Percentiles rank a stretch among this genome's conserved stretches.
These are phyloP conservation scores for Cairneyella variabilis DNA, from an alignment of 495 filamentous ascomycete species.

Conservation along the genomic window DNA sequence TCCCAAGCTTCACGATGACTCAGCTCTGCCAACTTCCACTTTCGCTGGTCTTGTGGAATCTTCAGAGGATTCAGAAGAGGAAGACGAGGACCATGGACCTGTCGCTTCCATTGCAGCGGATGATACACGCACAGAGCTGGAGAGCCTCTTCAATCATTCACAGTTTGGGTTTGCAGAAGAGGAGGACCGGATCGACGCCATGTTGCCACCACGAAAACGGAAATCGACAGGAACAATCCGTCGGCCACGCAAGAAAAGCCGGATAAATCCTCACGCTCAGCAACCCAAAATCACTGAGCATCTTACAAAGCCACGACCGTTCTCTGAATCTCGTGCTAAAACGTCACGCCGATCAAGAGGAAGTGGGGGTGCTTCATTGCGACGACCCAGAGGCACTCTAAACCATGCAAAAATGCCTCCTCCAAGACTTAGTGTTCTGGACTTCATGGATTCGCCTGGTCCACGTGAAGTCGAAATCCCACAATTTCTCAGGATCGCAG, in stretches of 20 bases:
- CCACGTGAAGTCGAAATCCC: constrained; percentile 59
- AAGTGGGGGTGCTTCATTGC: neutral
- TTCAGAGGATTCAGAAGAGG: constrained; percentile 47
- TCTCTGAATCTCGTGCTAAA: neutral
- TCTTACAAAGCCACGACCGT: constrained; percentile 16
- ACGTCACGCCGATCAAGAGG: neutral
- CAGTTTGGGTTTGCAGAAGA: constrained; percentile 38
- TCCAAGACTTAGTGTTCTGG: constrained; percentile 21
- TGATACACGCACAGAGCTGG: constrained; percentile 4
- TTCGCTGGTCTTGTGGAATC: constrained; percentile 26
- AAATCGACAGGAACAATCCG: constrained; percentile 11
- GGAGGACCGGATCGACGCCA: constrained; percentile 51
- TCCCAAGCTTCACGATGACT: neutral
- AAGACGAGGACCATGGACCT: constrained; percentile 26
- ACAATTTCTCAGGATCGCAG: constrained; percentile 74
- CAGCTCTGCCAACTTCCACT: constrained; percentile 13
- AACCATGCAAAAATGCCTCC: neutral
- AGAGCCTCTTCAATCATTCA: constrained; percentile 2
- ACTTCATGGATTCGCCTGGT: constrained; percentile 7
- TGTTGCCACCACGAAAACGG: constrained; percentile 43
- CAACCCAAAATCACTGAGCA: constrained; percentile 46
- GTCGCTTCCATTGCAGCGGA: constrained; percentile 18
- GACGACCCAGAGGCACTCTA: neutral
- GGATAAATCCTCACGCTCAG: constrained; percentile 24
- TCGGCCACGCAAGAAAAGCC: constrained; percentile 29